A percentile compares a stretch with the other conserved stretches of the same genome.
Evolutionary conservation across 164 flowering plant species (phyloP).

Genomic region (Amborella trichopoda): DNA sequence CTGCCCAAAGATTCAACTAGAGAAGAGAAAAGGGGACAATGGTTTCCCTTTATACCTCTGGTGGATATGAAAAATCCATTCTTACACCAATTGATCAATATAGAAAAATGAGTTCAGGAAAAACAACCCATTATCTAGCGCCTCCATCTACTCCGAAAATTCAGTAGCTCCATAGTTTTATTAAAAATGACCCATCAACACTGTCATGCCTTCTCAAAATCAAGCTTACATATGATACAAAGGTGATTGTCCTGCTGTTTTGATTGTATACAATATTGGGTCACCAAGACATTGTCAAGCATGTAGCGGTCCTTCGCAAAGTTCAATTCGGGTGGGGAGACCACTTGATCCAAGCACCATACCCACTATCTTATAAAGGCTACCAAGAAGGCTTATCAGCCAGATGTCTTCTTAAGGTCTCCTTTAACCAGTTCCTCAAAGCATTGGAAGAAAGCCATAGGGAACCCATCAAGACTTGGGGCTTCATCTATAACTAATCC

Average conservation of each 20-base stretch:
- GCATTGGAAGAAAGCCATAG: not conserved
- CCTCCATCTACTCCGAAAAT: not conserved
- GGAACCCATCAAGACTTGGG: not conserved
- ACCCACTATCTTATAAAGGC: not conserved
- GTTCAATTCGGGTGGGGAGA: not conserved
- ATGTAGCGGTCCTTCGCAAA: not conserved
- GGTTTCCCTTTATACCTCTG: too few species aligned
- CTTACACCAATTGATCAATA: not conserved
- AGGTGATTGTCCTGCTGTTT: not conserved
- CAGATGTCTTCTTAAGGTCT: not conserved
- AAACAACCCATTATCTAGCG: not conserved
- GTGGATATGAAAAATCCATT: too few species aligned
- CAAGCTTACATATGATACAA: not conserved
- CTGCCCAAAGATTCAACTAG: too few species aligned
- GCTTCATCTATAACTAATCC: not conserved
- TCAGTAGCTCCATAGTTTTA: not conserved
- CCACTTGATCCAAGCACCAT: not conserved
- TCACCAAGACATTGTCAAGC: not conserved
- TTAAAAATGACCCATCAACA: not conserved
- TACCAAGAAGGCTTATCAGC: not conserved
- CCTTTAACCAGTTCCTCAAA: not conserved
- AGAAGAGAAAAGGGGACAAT: too few species aligned
- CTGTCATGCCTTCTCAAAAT: not conserved
- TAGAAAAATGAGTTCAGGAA: not conserved
- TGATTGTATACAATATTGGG: not conserved